A percentile compares a stretch with the other conserved stretches of the same genome.
Evolutionary conservation across 2,329 filamentous ascomycete genomes (phyloP).

Genomic region (Aspergillus tubingensis): DNA sequence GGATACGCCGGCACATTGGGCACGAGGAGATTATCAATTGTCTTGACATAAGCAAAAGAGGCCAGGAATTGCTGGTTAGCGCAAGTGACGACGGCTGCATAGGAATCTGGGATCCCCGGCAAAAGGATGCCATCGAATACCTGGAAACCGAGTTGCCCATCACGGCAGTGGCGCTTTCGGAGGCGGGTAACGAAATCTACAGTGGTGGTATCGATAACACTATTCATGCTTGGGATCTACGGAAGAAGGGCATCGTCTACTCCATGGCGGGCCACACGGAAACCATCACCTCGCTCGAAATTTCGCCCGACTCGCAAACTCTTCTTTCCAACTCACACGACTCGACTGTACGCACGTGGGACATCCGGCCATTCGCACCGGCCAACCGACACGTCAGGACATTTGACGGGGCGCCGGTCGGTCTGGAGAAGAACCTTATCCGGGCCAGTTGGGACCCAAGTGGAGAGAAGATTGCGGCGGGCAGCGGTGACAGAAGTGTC

Average conservation of each 20-base stretch:
- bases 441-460: constrained; percentile 85
- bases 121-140: constrained; percentile 83
- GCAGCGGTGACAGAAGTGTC: constrained; percentile 86
- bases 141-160: constrained; percentile 91
- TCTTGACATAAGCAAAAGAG: constrained; percentile 82
- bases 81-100: constrained; percentile 93
- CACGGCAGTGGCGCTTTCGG: constrained; percentile 85
- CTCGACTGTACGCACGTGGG: constrained; percentile 91
- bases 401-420: constrained; percentile 86
- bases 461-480: constrained; percentile 83
- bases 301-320: constrained; percentile 92
- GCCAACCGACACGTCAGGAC: constrained; percentile 81
- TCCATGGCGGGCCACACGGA: constrained; percentile 87
- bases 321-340: constrained; percentile 92
- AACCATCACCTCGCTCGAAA: constrained; percentile 82
- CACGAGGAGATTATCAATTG: constrained; percentile 97
- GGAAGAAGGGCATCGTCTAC: constrained; percentile 87
- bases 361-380: constrained; percentile 91
- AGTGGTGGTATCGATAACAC: constrained; percentile 95
- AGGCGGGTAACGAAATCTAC: constrained; percentile 94
- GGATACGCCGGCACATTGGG: constrained; percentile 87
- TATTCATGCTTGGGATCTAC: constrained; percentile 94
- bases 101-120: constrained; percentile 92
- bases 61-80: constrained; percentile 86
- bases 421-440: constrained; percentile 88